phyloP scores from a whole-genome alignment of 768 basidiomycete genomes.

The Cubamyces sp. region DNA sequence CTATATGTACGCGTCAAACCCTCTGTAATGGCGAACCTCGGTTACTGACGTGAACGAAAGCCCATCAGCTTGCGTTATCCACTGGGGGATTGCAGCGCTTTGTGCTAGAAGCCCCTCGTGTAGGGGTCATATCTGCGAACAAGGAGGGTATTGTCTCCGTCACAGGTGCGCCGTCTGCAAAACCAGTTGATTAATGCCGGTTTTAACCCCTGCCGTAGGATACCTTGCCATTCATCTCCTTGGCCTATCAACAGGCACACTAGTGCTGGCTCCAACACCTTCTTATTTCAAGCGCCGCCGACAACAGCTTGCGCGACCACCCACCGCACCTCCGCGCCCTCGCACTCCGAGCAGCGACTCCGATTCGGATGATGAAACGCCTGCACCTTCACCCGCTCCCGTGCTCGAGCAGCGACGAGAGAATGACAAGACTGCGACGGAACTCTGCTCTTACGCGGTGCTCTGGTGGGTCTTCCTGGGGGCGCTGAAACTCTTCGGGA shows the following conservation, averaged over 20 bases:
- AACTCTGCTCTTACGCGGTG: constrained; percentile 74
- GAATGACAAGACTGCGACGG: constrained; percentile 73
- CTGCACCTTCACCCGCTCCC: background rate
- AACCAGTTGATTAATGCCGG: too few relatives aligned
- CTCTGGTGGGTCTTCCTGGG: constrained; percentile 78
- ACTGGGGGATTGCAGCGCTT: constrained; percentile 59
- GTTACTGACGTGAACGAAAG: constrained; percentile 42
- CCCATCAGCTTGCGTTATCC: constrained; percentile 71
- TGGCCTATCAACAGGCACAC: constrained; percentile 79
- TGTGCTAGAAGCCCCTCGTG: constrained; percentile 67
- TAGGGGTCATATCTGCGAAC: constrained; percentile 71
- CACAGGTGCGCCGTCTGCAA: constrained; percentile 53
- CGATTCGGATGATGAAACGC: constrained; percentile 22
- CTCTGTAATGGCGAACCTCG: background rate
- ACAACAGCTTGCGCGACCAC: constrained; percentile 31
- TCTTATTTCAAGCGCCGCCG: constrained; percentile 67
- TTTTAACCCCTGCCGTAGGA: constrained; percentile 46
- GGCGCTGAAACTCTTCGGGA: constrained; percentile 34
- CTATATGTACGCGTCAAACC: constrained; percentile 49
- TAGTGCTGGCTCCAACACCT: constrained; percentile 79
- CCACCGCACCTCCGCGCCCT: background rate
- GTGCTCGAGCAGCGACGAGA: constrained; percentile 48
- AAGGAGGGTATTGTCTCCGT: constrained; percentile 92
- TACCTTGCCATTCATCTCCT: constrained; percentile 90
- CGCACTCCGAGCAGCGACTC: constrained; percentile 27